Conservation (phyloP, 805 yeast genomes). For the Wickerhamiella galacta region DNA sequence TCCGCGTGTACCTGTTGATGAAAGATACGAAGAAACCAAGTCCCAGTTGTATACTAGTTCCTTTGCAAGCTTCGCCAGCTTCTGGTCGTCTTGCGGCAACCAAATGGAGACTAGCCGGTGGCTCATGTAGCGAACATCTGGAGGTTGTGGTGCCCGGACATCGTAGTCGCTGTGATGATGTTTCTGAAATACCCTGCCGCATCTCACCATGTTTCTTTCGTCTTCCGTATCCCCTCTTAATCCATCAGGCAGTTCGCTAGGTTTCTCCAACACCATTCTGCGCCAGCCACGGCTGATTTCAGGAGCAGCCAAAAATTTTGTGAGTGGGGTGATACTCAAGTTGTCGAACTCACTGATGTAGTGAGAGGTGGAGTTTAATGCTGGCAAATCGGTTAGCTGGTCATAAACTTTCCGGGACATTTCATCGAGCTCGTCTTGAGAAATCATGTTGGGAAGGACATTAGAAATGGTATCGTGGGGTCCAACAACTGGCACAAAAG, state of each 20-base stretch:
- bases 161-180: conserved; percentile 12
- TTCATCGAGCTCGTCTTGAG: not conserved
- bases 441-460: not conserved
- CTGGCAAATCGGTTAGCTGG: not conserved
- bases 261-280: conserved; percentile 17
- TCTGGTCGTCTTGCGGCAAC: conserved; percentile 86
- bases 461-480: no score
- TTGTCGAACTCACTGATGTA: conserved; percentile 3
- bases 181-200: not conserved
- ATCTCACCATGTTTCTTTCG: not conserved
- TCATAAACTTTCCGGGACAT: conserved; percentile 1
- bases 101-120: conserved; percentile 84
- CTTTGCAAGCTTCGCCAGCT: conserved; percentile 61
- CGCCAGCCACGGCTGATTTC: conserved; percentile 19
- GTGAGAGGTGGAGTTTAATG: not conserved
- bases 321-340: conserved; percentile 7
- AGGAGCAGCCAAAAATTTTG: conserved; percentile 18
- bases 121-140: conserved; percentile 63
- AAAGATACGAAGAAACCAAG: conserved; percentile 65
- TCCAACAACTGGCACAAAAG: no score
- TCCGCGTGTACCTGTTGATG: conserved; percentile 45
- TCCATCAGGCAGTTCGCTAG: conserved; percentile 12
- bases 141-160: conserved; percentile 83
- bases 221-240: not conserved
- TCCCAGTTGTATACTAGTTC: conserved; percentile 90